These are phyloP conservation scores for Angophora floribunda DNA, from an alignment of 345 rosid genomes.

Conservation along the genomic window DNA sequence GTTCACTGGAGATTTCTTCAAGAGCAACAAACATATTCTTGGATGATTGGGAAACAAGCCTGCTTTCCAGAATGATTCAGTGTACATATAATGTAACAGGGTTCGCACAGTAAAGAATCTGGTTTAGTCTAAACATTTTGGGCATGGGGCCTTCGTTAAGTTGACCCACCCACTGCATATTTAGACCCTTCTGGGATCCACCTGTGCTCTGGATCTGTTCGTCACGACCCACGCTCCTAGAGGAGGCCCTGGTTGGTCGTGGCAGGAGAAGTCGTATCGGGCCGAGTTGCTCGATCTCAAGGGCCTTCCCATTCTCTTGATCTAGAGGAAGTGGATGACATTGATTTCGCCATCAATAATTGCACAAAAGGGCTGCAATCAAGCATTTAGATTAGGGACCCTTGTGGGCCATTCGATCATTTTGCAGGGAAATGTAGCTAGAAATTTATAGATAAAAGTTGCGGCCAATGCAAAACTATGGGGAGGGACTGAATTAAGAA, in stretches of 20 bases:
- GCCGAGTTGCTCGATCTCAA: slow-evolving; percentile 84
- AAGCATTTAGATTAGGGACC: neutral
- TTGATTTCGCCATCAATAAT: slow-evolving; percentile 46
- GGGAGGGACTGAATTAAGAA: neutral
- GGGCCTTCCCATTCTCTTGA: slow-evolving; percentile 92
- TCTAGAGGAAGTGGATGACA: slow-evolving; percentile 50
- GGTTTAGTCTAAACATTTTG: slow-evolving; percentile 86
- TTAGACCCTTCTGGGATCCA: slow-evolving; percentile 72
- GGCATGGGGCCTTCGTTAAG: slow-evolving; percentile 91
- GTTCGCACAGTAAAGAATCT: slow-evolving; percentile 85
- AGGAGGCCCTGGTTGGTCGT: slow-evolving; percentile 19
- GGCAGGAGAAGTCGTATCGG: slow-evolving; percentile 47
- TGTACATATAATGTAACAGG: slow-evolving; percentile 48
- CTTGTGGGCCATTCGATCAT: neutral
- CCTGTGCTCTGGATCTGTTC: slow-evolving; percentile 51
- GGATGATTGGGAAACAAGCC: slow-evolving; percentile 85
- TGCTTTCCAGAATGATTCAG: slow-evolving; percentile 92
- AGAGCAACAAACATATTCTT: slow-evolving; percentile 71
- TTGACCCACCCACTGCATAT: slow-evolving; percentile 82
- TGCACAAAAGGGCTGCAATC: neutral
- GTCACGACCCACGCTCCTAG: slow-evolving; percentile 49
- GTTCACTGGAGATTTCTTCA: slow-evolving; percentile 97
- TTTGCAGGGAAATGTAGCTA: neutral
- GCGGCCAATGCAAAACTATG: neutral
- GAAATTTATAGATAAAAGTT: neutral